phyloP scores from a whole-genome alignment of 2,329 filamentous ascomycete species.

The Cladosporium sp. region DNA sequence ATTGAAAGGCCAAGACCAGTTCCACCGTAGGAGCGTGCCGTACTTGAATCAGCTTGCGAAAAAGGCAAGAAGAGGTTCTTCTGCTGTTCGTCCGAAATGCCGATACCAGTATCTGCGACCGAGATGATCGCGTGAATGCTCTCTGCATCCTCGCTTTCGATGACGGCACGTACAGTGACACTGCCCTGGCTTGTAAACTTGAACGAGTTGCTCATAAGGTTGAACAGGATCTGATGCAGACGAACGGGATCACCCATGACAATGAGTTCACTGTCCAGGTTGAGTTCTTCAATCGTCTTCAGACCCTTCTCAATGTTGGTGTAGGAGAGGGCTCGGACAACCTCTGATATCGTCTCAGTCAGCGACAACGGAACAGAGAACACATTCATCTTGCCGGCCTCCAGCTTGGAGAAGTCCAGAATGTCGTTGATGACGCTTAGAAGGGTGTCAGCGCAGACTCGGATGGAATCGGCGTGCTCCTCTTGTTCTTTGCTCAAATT shows the following conservation, averaged over 20 bases:
- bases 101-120: conserved; percentile 87
- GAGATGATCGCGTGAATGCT: conserved; percentile 77
- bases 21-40: conserved; percentile 85
- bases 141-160: conserved; percentile 69
- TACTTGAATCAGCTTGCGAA: conserved; percentile 87
- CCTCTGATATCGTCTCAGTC: conserved; percentile 62
- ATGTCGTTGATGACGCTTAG: conserved; percentile 56
- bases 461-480: conserved; percentile 63
- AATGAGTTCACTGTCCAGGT: conserved; percentile 56
- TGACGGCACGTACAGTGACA: conserved; percentile 76
- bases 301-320: conserved; percentile 63
- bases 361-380: conserved; percentile 57
- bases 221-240: conserved; percentile 62
- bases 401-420: conserved; percentile 54
- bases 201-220: conserved; percentile 87
- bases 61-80: conserved; percentile 89
- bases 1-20: conserved; percentile 90
- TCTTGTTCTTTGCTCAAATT: conserved; percentile 58
- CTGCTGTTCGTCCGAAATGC: conserved; percentile 78
- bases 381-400: conserved; percentile 59
- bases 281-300: conserved; percentile 56
- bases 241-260: conserved; percentile 54
- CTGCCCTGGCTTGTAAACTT: conserved; percentile 89
- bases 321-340: conserved; percentile 63
- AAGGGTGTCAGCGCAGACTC: conserved; percentile 61